Conservation (phyloP, 2,329 filamentous ascomycete genomes). For the Colletotrichum orbiculare region DNA sequence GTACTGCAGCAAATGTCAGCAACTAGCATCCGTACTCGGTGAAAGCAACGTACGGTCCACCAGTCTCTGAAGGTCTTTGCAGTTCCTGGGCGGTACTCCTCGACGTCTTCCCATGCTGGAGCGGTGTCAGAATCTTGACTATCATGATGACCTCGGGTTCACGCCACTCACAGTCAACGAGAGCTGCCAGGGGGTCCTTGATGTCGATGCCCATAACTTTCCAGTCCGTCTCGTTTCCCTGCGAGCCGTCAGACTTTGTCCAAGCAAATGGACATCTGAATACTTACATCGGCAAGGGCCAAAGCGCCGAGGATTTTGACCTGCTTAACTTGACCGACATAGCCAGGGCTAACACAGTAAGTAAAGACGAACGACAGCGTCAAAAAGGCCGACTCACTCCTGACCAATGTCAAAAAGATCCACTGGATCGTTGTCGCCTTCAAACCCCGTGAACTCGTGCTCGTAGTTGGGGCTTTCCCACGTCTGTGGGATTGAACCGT, state of each 20-base stretch:
- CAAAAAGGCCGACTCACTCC: constrained; percentile 38
- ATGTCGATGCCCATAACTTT: constrained; percentile 53
- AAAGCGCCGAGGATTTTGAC: constrained; percentile 55
- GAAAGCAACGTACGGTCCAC: constrained; percentile 47
- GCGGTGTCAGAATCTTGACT: background rate
- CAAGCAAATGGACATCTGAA: background rate
- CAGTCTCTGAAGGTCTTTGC: constrained; percentile 50
- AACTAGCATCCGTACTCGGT: background rate
- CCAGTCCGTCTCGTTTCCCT: constrained; percentile 52
- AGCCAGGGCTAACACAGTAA: constrained; percentile 39
- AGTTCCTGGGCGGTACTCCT: constrained; percentile 51
- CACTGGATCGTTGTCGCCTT: constrained; percentile 56
- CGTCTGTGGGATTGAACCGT: constrained; percentile 56
- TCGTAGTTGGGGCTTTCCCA: constrained; percentile 56
- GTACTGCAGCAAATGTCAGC: constrained; percentile 42
- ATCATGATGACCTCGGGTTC: rapidly evolving
- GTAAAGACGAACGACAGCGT: background rate
- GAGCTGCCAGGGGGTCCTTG: constrained; percentile 49
- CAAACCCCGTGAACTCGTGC: constrained; percentile 49
- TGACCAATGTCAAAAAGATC: constrained; percentile 54
- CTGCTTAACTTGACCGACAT: constrained; percentile 53
- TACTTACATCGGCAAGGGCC: constrained; percentile 50
- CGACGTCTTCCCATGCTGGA: constrained; percentile 49
- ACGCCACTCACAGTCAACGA: constrained; percentile 46
- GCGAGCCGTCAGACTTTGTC: background rate